Conservation (phyloP, 2,329 filamentous ascomycete genomes). For the Calonectria pseudoreteaudii region DNA sequence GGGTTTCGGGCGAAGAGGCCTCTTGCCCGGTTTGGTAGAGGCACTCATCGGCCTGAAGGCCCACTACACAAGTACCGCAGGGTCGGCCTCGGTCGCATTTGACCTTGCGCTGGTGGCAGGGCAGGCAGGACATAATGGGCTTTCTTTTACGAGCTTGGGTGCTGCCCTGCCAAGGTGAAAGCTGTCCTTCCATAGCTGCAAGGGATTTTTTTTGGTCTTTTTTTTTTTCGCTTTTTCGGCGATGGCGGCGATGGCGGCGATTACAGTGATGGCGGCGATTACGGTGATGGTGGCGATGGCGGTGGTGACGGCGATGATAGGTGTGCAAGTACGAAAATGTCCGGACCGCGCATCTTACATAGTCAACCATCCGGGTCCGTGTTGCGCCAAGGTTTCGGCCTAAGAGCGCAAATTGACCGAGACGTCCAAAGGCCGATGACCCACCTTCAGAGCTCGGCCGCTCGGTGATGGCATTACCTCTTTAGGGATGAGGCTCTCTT, state of each 20-base stretch:
- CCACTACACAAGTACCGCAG: neutral
- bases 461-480: neutral
- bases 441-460: neutral
- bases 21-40: neutral
- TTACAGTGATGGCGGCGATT: neutral
- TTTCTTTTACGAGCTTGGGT: neutral
- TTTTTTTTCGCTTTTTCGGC: neutral
- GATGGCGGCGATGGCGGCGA: neutral
- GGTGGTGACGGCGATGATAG: neutral
- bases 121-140: neutral
- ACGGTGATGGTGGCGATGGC: neutral
- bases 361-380: neutral
- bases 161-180: neutral
- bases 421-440: neutral
- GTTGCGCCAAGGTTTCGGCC: neutral
- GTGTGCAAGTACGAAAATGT: neutral
- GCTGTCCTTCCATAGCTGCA: neutral
- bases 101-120: neutral
- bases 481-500: neutral
- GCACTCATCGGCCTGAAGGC: neutral
- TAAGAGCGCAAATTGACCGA: neutral
- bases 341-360: neutral
- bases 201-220: too few species aligned
- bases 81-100: neutral
- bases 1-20: neutral